Conservation (phyloP, 2,329 filamentous ascomycete genomes). For the Helminthosporium solani region DNA sequence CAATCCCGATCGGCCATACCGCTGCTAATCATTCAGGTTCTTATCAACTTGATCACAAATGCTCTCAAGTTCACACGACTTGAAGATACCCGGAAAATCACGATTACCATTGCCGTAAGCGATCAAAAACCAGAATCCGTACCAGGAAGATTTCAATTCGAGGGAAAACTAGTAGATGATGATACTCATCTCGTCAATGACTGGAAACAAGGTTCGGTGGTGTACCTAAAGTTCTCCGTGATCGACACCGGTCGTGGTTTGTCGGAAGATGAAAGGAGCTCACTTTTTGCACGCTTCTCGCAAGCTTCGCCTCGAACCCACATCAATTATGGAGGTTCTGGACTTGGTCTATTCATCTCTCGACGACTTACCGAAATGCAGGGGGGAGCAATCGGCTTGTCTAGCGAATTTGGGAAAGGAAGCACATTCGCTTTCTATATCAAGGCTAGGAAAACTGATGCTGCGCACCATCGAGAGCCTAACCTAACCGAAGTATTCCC, state of each 20-base stretch:
- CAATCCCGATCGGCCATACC: background rate
- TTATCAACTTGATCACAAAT: conserved; percentile 45
- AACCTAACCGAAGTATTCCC: conserved; percentile 5
- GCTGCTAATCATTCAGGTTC: conserved; percentile 1
- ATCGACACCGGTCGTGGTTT: conserved; percentile 45
- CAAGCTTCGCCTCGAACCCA: conserved; percentile 37
- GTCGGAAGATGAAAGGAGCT: conserved; percentile 37
- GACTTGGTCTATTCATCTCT: conserved; percentile 37
- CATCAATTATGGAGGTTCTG: conserved; percentile 42
- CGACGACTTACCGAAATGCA: conserved; percentile 33
- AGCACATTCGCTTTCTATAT: conserved; percentile 39
- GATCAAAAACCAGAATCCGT: conserved; percentile 33
- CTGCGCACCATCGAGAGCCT: background rate
- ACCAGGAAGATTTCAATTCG: conserved; percentile 35
- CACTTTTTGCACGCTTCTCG: conserved; percentile 35
- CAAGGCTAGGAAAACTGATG: conserved; percentile 18
- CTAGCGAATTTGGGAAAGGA: conserved; percentile 22
- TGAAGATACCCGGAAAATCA: conserved; percentile 37
- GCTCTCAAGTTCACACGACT: conserved; percentile 49
- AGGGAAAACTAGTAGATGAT: conserved; percentile 5
- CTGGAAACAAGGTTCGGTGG: conserved; percentile 36
- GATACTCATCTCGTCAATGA: conserved; percentile 22
- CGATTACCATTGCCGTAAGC: conserved; percentile 38
- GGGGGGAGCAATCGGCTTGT: conserved; percentile 33
- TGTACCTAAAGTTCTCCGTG: conserved; percentile 43